Evolutionary conservation across 352 stramenopile genomes (phyloP).

Genomic region (Phytophthora cryptogea): DNA sequence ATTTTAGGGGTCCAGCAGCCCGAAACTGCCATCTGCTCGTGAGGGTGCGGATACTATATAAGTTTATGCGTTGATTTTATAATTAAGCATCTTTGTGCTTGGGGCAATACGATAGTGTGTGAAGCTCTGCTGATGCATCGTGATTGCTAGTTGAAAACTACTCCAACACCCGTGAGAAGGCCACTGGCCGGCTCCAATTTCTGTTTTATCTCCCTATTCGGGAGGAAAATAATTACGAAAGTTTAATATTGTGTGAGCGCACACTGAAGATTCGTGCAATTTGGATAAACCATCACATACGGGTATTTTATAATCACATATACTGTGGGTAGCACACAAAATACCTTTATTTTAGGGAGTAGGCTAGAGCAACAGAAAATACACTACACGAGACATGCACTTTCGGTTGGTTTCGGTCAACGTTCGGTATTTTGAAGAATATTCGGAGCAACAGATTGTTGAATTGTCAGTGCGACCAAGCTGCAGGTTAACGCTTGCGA

Average conservation of each 20-base stretch:
- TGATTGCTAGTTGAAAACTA: slow-evolving; percentile 97
- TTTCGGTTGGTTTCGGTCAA: neutral
- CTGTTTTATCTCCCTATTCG: slow-evolving; percentile 81
- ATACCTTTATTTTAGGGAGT: neutral
- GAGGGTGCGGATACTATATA: slow-evolving; percentile 25
- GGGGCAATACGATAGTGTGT: slow-evolving; percentile 93
- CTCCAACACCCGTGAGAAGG: slow-evolving; percentile 91
- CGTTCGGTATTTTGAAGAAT: neutral
- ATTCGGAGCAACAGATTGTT: neutral
- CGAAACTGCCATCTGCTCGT: slow-evolving; percentile 31
- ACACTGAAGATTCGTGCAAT: too few species aligned
- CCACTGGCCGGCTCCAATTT: slow-evolving; percentile 93
- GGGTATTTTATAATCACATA: too few species aligned
- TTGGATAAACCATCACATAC: too few species aligned
- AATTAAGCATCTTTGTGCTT: slow-evolving; percentile 86
- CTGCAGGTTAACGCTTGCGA: too few species aligned
- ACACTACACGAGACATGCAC: neutral
- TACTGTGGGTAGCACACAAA: too few species aligned
- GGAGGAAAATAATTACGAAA: slow-evolving; percentile 38
- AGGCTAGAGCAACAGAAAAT: neutral
- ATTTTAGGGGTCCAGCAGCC: slow-evolving; percentile 1
- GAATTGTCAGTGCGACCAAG: too few species aligned
- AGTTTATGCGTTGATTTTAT: neutral
- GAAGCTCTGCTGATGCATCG: slow-evolving; percentile 94
- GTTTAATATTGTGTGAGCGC: too few species aligned